These are phyloP conservation scores for Trypanosoma mega DNA, from an alignment of 208 protist species.

Conservation along the genomic window DNA sequence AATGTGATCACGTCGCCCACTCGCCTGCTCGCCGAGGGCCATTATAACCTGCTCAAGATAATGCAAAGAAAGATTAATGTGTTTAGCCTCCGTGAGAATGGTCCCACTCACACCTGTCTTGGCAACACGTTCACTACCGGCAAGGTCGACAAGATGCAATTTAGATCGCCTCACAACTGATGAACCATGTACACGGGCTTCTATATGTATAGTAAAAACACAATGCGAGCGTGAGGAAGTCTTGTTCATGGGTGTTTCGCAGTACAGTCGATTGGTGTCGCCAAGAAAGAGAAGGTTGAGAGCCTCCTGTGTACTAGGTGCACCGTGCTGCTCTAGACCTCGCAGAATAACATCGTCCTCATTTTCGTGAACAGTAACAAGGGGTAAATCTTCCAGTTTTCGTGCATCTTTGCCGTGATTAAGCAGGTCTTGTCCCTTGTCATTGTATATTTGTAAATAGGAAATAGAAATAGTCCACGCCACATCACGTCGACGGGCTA, in stretches of 20 bases:
- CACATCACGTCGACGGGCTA: conserved; percentile 36
- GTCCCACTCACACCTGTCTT: conserved; percentile 80
- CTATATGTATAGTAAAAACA: conserved; percentile 84
- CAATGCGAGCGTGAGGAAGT: conserved; percentile 92
- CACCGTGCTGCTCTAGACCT: conserved; percentile 62
- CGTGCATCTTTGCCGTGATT: conserved; percentile 88
- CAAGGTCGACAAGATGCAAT: conserved; percentile 92
- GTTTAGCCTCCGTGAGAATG: conserved; percentile 72
- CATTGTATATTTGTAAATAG: conserved; percentile 92
- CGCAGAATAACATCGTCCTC: conserved; percentile 65
- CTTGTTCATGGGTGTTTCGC: conserved; percentile 92
- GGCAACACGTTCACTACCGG: conserved; percentile 90
- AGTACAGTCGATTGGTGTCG: conserved; percentile 85
- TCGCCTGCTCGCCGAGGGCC: conserved; percentile 79
- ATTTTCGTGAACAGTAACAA: conserved; percentile 62
- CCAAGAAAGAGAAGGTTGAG: conserved; percentile 85
- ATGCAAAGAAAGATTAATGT: conserved; percentile 93
- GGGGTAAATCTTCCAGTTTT: conserved; percentile 64
- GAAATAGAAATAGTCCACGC: conserved; percentile 49
- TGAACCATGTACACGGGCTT: conserved; percentile 48
- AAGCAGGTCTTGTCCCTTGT: conserved; percentile 89
- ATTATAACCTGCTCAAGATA: conserved; percentile 88
- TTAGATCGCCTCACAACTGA: conserved; percentile 64
- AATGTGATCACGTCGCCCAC: conserved; percentile 83
- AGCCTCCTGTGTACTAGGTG: conserved; percentile 70